These are phyloP conservation scores for Quercus engelmannii DNA, from an alignment of 306 rosid genomes.

Conservation along the genomic window DNA sequence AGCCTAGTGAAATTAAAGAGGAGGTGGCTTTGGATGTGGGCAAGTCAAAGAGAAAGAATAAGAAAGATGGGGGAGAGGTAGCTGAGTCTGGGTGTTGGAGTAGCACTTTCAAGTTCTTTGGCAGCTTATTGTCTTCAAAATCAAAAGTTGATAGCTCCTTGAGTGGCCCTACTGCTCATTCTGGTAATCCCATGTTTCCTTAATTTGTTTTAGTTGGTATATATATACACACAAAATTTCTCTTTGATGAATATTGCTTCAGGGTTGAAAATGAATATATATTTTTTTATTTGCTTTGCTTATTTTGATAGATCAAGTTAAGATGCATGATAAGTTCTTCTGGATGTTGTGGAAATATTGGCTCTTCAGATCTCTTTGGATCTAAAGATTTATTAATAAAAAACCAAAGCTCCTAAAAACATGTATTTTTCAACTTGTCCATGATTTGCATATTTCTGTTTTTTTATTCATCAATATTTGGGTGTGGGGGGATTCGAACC, in stretches of 20 bases:
- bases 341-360: neutral
- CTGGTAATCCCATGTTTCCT: slow-evolving; percentile 45
- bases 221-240: neutral
- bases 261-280: neutral
- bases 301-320: slow-evolving; percentile 12
- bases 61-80: slow-evolving; percentile 41
- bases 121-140: slow-evolving; percentile 78
- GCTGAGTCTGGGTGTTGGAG: slow-evolving; percentile 56
- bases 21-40: slow-evolving; percentile 63
- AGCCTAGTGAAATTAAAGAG: slow-evolving; percentile 52
- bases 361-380: slow-evolving; percentile 8
- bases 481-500: too few species aligned
- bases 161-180: slow-evolving; percentile 47
- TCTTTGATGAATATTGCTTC: slow-evolving; percentile 13
- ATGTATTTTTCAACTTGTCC: slow-evolving; percentile 1
- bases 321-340: slow-evolving; percentile 3
- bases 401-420: slow-evolving; percentile 2
- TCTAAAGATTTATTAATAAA: slow-evolving; percentile 14
- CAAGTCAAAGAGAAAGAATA: slow-evolving; percentile 48
- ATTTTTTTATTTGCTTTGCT: neutral
- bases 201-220: slow-evolving; percentile 1
- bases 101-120: slow-evolving; percentile 48
- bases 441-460: neutral
- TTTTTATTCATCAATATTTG: too few species aligned
- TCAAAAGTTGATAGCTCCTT: slow-evolving; percentile 77